These are phyloP conservation scores for Rhizodiscina lignyota DNA, from an alignment of 495 filamentous ascomycete genomes.

Conservation along the genomic window DNA sequence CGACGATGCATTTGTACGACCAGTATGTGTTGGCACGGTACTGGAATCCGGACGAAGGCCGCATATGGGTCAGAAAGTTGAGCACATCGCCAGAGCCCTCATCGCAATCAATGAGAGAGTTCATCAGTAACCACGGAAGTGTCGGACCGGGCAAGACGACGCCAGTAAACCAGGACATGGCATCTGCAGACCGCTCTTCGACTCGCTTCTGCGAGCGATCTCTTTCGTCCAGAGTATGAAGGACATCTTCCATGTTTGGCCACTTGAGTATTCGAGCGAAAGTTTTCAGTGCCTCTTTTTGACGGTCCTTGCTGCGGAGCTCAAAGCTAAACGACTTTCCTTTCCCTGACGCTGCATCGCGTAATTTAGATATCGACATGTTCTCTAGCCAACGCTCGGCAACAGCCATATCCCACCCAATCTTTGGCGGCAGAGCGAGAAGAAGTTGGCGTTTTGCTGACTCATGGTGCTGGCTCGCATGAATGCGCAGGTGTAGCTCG, in stretches of 20 bases:
- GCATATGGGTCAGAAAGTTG: constrained; percentile 40
- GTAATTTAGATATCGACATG: constrained; percentile 36
- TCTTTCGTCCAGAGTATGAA: constrained; percentile 37
- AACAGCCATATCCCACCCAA: constrained; percentile 52
- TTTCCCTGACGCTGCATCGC: constrained; percentile 18
- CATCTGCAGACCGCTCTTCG: constrained; percentile 42
- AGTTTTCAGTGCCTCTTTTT: constrained; percentile 44
- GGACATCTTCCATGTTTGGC: constrained; percentile 48
- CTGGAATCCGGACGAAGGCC: constrained; percentile 52
- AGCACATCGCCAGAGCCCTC: constrained; percentile 39
- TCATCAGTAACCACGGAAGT: constrained; percentile 57
- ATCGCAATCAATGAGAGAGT: constrained; percentile 54
- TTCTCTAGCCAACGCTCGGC: constrained; percentile 53
- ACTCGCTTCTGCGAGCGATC: constrained; percentile 33
- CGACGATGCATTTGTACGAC: constrained; percentile 49
- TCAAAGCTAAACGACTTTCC: constrained; percentile 31
- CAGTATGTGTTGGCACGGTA: constrained; percentile 56
- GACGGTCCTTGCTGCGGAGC: constrained; percentile 42
- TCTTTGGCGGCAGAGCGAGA: constrained; percentile 41
- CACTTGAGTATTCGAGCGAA: constrained; percentile 57
- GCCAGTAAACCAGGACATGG: constrained; percentile 58
- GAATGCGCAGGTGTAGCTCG: constrained; percentile 47
- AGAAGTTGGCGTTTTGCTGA: constrained; percentile 39
- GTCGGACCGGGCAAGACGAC: constrained; percentile 52
- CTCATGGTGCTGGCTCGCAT: constrained; percentile 32